Percentiles rank a stretch among this genome's conserved stretches.
These are phyloP conservation scores for Amanita fuliginea DNA, from an alignment of 768 basidiomycete species.

Conservation along the genomic window DNA sequence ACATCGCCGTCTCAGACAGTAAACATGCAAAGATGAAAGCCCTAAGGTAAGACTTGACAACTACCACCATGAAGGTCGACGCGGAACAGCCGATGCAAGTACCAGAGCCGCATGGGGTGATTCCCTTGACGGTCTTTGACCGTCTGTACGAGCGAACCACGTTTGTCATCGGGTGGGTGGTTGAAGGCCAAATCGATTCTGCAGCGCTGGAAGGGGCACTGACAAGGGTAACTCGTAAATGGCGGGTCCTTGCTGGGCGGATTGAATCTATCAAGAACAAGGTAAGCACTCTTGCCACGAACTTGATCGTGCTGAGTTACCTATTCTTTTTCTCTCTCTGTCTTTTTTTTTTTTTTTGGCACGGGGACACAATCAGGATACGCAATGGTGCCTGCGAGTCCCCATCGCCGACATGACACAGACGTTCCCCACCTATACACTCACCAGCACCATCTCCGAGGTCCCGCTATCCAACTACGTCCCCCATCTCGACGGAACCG, in stretches of 20 bases:
- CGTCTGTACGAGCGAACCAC: slow-evolving; percentile 17
- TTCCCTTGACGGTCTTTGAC: slow-evolving; percentile 14
- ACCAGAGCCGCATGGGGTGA: slow-evolving; percentile 6
- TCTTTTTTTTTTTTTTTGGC: too few species aligned
- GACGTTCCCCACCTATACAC: slow-evolving; percentile 22
- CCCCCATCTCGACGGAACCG: background rate
- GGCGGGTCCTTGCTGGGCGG: slow-evolving; percentile 22
- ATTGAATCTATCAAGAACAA: slow-evolving; percentile 14
- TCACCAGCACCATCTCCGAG: slow-evolving; percentile 23
- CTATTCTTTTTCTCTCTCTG: background rate
- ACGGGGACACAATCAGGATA: background rate
- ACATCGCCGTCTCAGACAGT: background rate
- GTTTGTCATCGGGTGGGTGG: slow-evolving; percentile 23
- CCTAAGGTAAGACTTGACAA: background rate
- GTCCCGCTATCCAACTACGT: slow-evolving; percentile 23
- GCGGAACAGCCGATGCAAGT: background rate
- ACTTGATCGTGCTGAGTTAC: background rate
- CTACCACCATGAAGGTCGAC: background rate
- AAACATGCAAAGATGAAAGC: background rate
- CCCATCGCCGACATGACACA: slow-evolving; percentile 23
- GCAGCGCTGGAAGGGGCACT: slow-evolving; percentile 15
- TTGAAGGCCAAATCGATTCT: slow-evolving; percentile 19
- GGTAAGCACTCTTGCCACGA: slow-evolving; percentile 7
- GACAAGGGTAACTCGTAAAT: slow-evolving; percentile 17
- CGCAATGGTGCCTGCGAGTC: slow-evolving; percentile 16